Percentiles rank a stretch among this genome's conserved stretches.
Evolutionary conservation across 345 rosid genomes (phyloP).

Genomic region (Nephelium lappaceum): DNA sequence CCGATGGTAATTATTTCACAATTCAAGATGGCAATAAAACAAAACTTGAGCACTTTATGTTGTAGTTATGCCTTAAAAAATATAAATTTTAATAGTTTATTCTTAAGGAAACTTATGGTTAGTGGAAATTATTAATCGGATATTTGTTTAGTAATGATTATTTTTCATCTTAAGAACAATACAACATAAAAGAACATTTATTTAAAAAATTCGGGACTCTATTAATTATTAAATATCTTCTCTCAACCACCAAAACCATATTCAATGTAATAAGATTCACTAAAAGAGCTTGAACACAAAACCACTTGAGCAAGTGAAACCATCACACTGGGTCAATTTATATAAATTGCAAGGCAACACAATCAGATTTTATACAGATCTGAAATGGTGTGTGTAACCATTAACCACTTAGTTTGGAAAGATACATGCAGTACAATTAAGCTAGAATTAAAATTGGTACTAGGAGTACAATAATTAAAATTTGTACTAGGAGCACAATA

Average conservation of each 20-base stretch:
- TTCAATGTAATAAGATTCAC: too few relatives aligned
- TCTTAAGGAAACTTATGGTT: background rate
- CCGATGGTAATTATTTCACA: background rate
- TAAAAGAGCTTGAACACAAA: too few relatives aligned
- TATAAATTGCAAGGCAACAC: constrained; percentile 1
- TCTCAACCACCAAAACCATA: too few relatives aligned
- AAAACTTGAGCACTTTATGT: background rate
- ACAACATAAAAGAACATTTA: background rate
- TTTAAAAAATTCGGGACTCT: too few relatives aligned
- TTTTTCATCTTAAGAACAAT: background rate
- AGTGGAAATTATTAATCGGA: too few relatives aligned
- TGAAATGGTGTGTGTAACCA: constrained; percentile 3
- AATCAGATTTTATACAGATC: background rate
- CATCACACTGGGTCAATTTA: background rate
- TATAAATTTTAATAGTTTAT: background rate
- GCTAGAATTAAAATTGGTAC: background rate
- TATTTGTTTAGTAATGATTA: too few relatives aligned
- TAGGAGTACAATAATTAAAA: background rate
- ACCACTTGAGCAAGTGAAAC: background rate
- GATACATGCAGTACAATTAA: background rate
- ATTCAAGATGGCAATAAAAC: background rate
- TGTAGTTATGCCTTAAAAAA: background rate
- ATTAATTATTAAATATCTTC: too few relatives aligned
- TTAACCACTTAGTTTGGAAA: background rate
- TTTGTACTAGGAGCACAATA: background rate